Conservation (phyloP, 2,329 filamentous ascomycete species). For the Alternaria sp. region DNA sequence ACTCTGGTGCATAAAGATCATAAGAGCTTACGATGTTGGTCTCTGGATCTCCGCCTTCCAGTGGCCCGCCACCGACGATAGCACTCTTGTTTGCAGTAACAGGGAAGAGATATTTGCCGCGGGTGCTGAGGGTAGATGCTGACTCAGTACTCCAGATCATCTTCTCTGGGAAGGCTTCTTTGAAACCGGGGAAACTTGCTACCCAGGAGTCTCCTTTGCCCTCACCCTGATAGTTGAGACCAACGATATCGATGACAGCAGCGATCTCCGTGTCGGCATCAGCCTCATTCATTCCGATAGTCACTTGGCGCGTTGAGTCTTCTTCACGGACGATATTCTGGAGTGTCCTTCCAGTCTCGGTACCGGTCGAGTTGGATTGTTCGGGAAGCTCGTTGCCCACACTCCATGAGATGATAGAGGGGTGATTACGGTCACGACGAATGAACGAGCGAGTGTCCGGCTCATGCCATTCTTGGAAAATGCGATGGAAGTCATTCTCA, state of each 20-base stretch:
- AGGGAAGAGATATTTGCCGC: constrained; percentile 63
- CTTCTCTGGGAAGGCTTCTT: constrained; percentile 57
- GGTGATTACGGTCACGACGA: constrained; percentile 64
- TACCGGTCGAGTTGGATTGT: constrained; percentile 51
- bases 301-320: constrained; percentile 58
- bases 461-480: constrained; percentile 64
- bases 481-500: constrained; percentile 59
- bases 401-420: constrained; percentile 62
- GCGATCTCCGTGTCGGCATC: constrained; percentile 52
- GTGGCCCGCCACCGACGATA: constrained; percentile 47
- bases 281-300: constrained; percentile 59
- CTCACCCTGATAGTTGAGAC: constrained; percentile 65
- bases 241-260: constrained; percentile 57
- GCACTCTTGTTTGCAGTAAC: constrained; percentile 54
- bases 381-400: constrained; percentile 64
- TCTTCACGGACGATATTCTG: constrained; percentile 57
- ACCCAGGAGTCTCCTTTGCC: constrained; percentile 50
- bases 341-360: constrained; percentile 48
- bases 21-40: constrained; percentile 58
- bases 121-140: constrained; percentile 57
- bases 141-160: constrained; percentile 49
- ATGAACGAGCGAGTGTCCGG: constrained; percentile 61
- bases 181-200: constrained; percentile 58
- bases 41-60: constrained; percentile 46
- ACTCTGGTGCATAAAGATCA: constrained; percentile 60